Percentiles rank a stretch among this genome's conserved stretches.
Evolutionary conservation across 2,329 filamentous ascomycete genomes (phyloP).

Genomic region (Fusarium irregulare): DNA sequence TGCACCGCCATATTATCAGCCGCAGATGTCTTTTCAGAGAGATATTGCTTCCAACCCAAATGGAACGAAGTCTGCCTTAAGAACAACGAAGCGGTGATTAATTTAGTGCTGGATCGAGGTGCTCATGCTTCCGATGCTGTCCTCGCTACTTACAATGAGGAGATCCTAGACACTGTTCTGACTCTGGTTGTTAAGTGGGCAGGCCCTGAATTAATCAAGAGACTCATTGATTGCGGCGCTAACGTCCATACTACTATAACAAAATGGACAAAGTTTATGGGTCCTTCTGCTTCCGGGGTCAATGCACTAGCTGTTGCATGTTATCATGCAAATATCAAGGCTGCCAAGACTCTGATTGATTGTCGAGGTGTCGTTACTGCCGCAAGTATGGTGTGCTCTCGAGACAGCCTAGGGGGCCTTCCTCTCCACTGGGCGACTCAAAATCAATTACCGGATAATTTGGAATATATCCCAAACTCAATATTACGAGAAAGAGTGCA

Average conservation of each 20-base stretch:
- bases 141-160: too few relatives aligned
- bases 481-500: neutral
- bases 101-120: neutral
- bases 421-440: slow-evolving; percentile 1
- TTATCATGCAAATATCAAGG: neutral
- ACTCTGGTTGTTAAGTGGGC: neutral
- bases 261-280: neutral
- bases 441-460: neutral
- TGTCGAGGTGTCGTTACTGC: neutral
- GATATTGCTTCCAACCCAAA: neutral
- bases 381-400: neutral
- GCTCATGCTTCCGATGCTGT: neutral
- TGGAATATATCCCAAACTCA: neutral
- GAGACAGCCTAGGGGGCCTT: neutral
- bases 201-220: neutral
- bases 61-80: neutral
- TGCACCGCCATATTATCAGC: neutral
- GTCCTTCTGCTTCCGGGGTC: neutral
- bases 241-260: neutral
- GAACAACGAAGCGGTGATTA: neutral
- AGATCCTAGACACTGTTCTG: neutral
- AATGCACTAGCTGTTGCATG: neutral
- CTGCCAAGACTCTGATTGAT: neutral
- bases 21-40: neutral
- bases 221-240: neutral